Evolutionary conservation across 768 basidiomycete genomes (phyloP).

Genomic region (Tephrocybe sp.): DNA sequence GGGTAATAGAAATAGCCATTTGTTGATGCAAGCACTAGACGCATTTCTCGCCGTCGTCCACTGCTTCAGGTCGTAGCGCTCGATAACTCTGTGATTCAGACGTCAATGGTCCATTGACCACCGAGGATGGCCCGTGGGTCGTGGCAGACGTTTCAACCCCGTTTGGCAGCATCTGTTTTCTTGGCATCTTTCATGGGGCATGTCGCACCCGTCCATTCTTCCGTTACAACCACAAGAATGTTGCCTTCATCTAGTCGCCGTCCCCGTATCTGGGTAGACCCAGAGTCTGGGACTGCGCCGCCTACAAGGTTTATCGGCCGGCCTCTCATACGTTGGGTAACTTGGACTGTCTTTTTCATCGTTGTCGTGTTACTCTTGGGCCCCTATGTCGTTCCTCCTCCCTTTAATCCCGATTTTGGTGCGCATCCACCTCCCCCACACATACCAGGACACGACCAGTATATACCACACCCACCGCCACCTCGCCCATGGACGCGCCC

Average conservation of each 20-base stretch:
- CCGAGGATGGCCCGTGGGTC: too few relatives aligned
- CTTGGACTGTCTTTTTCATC: conserved; percentile 18
- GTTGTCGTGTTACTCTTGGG: conserved; percentile 20
- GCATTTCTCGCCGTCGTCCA: not conserved
- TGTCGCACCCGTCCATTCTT: not conserved
- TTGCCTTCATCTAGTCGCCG: conserved; percentile 8
- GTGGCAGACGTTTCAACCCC: not conserved
- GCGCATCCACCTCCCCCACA: conserved; percentile 9
- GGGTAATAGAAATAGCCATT: not conserved
- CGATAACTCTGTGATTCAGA: too few relatives aligned
- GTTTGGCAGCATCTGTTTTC: not conserved
- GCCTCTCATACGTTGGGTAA: conserved; percentile 23
- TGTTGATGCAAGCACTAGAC: too few relatives aligned
- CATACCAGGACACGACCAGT: not conserved
- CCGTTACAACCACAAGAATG: not conserved
- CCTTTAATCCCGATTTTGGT: not conserved
- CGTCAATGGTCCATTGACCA: too few relatives aligned
- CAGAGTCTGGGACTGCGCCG: conserved; percentile 10
- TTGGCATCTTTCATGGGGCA: too few relatives aligned
- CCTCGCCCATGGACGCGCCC: conserved; percentile 4
- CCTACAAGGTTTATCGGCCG: conserved; percentile 11
- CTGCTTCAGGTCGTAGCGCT: too few relatives aligned
- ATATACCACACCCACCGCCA: conserved; percentile 6
- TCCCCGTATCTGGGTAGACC: conserved; percentile 16
- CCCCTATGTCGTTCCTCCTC: conserved; percentile 1